Conservation (phyloP, 176 grass and related monocot genomes). For the Eremochloa ophiuroides region DNA sequence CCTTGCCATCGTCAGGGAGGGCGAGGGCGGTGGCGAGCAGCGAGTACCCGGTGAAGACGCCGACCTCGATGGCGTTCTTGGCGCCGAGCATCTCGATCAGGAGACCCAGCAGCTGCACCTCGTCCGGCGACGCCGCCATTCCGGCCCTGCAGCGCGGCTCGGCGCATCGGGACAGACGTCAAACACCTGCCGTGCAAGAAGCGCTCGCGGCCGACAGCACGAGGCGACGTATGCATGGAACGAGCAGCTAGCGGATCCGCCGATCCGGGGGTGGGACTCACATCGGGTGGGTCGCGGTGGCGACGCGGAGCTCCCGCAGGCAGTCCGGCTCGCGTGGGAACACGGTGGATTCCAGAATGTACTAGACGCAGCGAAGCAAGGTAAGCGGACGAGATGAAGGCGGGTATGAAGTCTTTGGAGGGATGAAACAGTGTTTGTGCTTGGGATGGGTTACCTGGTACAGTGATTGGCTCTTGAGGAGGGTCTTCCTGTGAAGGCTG, state of each 20-base stretch:
- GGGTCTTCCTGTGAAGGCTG: slow-evolving; percentile 43
- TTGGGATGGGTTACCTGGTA: slow-evolving; percentile 28
- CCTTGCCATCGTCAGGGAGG: slow-evolving; percentile 52
- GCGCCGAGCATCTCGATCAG: slow-evolving; percentile 62
- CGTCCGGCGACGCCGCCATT: slow-evolving; percentile 58
- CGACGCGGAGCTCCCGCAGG: slow-evolving; percentile 65
- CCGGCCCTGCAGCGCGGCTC: slow-evolving; percentile 1
- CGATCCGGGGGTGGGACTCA: neutral
- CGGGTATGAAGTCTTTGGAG: too few relatives aligned
- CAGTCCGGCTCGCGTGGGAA: slow-evolving; percentile 61
- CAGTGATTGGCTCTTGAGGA: slow-evolving; percentile 46
- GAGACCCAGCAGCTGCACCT: slow-evolving; percentile 56
- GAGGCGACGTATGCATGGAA: too few relatives aligned
- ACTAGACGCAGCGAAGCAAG: slow-evolving; percentile 15
- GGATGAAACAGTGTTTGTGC: too few relatives aligned
- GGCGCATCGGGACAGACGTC: neutral
- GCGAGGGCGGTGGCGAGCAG: slow-evolving; percentile 66
- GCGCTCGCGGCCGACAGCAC: neutral
- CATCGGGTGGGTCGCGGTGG: slow-evolving; percentile 45
- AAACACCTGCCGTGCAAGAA: neutral
- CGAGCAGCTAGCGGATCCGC: neutral
- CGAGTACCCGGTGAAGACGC: slow-evolving; percentile 76
- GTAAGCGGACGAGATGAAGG: neutral
- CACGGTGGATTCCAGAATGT: slow-evolving; percentile 67
- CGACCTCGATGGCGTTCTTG: slow-evolving; percentile 64